These are phyloP conservation scores for Singerocomus inundabilis DNA, from an alignment of 1,284 basidiomycete genomes.

Conservation along the genomic window DNA sequence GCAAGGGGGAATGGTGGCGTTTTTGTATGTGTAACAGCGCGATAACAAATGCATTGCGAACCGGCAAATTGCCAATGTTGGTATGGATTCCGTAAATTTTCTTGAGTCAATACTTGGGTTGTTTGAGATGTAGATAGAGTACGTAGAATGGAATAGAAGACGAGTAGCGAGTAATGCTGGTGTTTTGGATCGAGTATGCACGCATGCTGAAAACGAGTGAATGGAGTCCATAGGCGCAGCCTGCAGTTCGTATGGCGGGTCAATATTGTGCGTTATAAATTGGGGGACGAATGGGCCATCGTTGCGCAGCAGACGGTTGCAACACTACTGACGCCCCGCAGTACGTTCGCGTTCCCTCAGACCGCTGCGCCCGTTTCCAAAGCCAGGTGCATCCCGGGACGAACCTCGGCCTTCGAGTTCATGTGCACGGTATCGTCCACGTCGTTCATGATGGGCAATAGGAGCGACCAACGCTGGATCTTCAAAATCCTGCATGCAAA, in stretches of 20 bases:
- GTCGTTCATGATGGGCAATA: constrained; percentile 28
- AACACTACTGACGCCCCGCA: constrained; percentile 31
- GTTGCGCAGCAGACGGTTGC: background rate
- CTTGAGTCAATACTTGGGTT: constrained; percentile 29
- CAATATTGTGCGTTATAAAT: background rate
- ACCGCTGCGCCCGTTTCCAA: constrained; percentile 56
- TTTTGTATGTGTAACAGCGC: constrained; percentile 26
- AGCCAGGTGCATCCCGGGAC: constrained; percentile 48
- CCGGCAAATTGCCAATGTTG: constrained; percentile 29
- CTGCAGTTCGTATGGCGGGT: constrained; percentile 16
- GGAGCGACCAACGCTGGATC: constrained; percentile 31
- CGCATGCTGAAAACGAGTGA: constrained; percentile 12
- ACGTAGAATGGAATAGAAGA: constrained; percentile 34
- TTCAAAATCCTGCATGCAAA: constrained; percentile 34
- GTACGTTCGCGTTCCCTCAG: constrained; percentile 49
- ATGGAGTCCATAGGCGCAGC: constrained; percentile 28
- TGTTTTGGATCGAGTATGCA: constrained; percentile 28
- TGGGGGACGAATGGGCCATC: background rate
- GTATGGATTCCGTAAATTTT: constrained; percentile 37
- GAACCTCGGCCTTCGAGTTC: constrained; percentile 45
- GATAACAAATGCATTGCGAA: constrained; percentile 37
- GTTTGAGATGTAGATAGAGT: constrained; percentile 40
- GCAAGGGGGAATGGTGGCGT: constrained; percentile 21
- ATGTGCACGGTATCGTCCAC: constrained; percentile 48
- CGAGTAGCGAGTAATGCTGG: constrained; percentile 25